A percentile compares a stretch with the other conserved stretches of the same genome.
Conservation (phyloP, 148 eudicot species). For the Pouteria glomerata region DNA sequence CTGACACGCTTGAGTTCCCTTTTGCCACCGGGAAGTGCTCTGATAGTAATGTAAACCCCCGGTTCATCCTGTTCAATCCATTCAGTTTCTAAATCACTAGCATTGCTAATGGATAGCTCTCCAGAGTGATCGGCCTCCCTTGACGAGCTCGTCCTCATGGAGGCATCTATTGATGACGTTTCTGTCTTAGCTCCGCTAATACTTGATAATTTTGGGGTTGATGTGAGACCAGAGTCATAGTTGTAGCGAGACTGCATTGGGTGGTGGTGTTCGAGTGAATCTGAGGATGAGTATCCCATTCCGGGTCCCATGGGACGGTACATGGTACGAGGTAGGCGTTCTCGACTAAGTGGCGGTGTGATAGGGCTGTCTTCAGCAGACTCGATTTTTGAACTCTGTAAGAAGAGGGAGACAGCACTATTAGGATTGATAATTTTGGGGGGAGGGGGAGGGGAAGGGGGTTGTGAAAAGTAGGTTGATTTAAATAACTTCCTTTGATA, state of each 20-base stretch:
- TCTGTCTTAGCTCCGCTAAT: slow-evolving; percentile 80
- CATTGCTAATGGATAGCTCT: slow-evolving; percentile 81
- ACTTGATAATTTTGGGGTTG: slow-evolving; percentile 84
- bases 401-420: slow-evolving; percentile 7
- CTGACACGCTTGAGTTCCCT: slow-evolving; percentile 95
- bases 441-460: no score
- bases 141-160: slow-evolving; percentile 71
- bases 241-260: slow-evolving; percentile 47
- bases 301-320: slow-evolving; percentile 43
- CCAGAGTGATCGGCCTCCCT: slow-evolving; percentile 85
- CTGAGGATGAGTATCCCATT: slow-evolving; percentile 76
- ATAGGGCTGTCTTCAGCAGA: slow-evolving; percentile 63
- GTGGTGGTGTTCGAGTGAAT: slow-evolving; percentile 73
- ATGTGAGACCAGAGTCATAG: slow-evolving; percentile 58
- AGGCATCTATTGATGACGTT: slow-evolving; percentile 70
- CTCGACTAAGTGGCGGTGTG: slow-evolving; percentile 78
- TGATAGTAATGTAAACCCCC: slow-evolving; percentile 90
- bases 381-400: slow-evolving; percentile 61
- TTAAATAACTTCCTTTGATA: neutral
- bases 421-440: neutral
- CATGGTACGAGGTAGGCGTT: slow-evolving; percentile 62
- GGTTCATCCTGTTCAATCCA: slow-evolving; percentile 99
- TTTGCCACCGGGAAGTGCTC: slow-evolving; percentile 78
- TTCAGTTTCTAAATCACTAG: slow-evolving; percentile 78
- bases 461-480: neutral